Conservation (phyloP, 2,329 filamentous ascomycete species). For the Penicillium corylophilum region DNA sequence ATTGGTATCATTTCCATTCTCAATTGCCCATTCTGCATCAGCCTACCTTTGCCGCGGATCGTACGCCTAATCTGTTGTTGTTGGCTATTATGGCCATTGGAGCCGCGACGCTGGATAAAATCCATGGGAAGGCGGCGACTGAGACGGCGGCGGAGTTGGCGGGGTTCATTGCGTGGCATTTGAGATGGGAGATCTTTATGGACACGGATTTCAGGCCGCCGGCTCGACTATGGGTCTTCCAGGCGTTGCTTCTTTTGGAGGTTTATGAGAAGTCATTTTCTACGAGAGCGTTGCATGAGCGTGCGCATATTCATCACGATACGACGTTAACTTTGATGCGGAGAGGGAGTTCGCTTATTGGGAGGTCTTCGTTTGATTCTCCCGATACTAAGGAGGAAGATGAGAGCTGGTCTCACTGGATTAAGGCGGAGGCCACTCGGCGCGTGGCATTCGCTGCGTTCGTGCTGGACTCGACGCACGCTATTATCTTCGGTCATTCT, state of each 20-base stretch:
- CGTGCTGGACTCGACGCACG: conserved; percentile 91
- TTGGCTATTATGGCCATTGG: conserved; percentile 91
- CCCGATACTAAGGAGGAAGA: conserved; percentile 72
- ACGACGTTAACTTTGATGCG: conserved; percentile 95
- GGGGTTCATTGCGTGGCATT: conserved; percentile 86
- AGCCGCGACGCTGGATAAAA: conserved; percentile 82
- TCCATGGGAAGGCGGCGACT: conserved; percentile 70
- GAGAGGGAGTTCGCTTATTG: conserved; percentile 84
- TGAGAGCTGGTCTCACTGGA: conserved; percentile 96
- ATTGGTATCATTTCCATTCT: conserved; percentile 92
- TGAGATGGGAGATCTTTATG: conserved; percentile 96
- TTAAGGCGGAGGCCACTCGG: conserved; percentile 86
- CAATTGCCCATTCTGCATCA: conserved; percentile 94
- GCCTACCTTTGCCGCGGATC: conserved; percentile 86
- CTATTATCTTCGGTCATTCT: conserved; percentile 96
- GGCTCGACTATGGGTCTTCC: conserved; percentile 94
- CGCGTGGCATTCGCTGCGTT: conserved; percentile 92
- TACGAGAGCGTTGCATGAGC: conserved; percentile 84
- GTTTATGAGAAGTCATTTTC: conserved; percentile 98
- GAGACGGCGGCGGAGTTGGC: conserved; percentile 78
- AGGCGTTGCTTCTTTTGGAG: conserved; percentile 83
- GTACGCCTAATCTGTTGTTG: conserved; percentile 78
- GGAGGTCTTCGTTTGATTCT: conserved; percentile 78
- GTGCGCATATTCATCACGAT: conserved; percentile 94
- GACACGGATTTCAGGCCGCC: conserved; percentile 85